Percentiles rank a stretch among this genome's conserved stretches.
Evolutionary conservation across 768 basidiomycete species (phyloP).

Genomic region (Tylopilus sp.): DNA sequence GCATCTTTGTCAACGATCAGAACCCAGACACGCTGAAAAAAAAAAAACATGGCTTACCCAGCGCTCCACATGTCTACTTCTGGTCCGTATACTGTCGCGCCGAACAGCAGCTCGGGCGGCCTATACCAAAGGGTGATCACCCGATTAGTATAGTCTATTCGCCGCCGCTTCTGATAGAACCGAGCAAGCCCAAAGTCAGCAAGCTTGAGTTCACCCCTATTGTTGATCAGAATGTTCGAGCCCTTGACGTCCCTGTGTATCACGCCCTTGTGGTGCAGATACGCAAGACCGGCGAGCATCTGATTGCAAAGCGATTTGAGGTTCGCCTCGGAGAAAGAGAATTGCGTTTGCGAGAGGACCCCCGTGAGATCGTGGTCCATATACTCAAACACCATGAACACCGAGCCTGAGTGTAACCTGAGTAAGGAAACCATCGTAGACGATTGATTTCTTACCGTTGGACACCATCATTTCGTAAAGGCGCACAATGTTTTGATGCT

Average conservation of each 20-base stretch:
- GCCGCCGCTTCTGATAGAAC: slow-evolving; percentile 88
- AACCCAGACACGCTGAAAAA: neutral
- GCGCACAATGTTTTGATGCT: slow-evolving; percentile 85
- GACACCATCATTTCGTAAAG: slow-evolving; percentile 99
- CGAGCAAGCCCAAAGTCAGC: slow-evolving; percentile 97
- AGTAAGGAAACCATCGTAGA: neutral
- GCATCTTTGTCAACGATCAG: slow-evolving; percentile 53
- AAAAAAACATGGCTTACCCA: slow-evolving; percentile 59
- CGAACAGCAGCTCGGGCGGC: slow-evolving; percentile 91
- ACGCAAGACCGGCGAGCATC: slow-evolving; percentile 92
- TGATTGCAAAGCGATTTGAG: slow-evolving; percentile 94
- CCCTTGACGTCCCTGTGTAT: slow-evolving; percentile 99
- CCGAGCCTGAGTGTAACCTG: slow-evolving; percentile 60
- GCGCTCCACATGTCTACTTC: slow-evolving; percentile 99
- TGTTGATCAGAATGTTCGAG: slow-evolving; percentile 93
- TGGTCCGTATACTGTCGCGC: slow-evolving; percentile 93
- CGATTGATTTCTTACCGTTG: slow-evolving; percentile 59
- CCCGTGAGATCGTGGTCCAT: slow-evolving; percentile 99
- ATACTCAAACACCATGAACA: slow-evolving; percentile 99
- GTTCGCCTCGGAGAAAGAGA: slow-evolving; percentile 80
- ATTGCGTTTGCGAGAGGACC: slow-evolving; percentile 85
- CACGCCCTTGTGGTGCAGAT: slow-evolving; percentile 93
- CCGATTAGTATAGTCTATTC: slow-evolving; percentile 96
- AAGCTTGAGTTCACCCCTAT: slow-evolving; percentile 89
- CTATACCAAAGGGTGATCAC: slow-evolving; percentile 99